These are phyloP conservation scores for Nemania sp. DNA, from an alignment of 2,329 filamentous ascomycete species.

Conservation along the genomic window DNA sequence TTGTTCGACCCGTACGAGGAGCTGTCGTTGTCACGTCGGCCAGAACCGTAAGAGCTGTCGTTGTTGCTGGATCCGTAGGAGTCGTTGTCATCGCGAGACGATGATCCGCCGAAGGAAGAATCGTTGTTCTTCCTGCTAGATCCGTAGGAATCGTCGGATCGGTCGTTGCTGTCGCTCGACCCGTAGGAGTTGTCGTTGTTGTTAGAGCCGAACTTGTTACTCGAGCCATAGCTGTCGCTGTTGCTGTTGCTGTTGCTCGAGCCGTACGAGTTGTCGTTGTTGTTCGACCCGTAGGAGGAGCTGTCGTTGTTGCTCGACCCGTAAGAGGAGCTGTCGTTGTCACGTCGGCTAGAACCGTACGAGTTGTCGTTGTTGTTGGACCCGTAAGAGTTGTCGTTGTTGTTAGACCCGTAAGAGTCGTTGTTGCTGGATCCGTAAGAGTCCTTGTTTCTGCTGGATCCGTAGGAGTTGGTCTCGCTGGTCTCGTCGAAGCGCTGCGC, in stretches of 20 bases:
- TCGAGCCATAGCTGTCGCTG: slow-evolving; percentile 30
- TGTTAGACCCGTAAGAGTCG: slow-evolving; percentile 17
- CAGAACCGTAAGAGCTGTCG: no score
- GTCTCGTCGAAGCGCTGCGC: slow-evolving; percentile 33
- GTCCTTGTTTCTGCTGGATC: slow-evolving; percentile 15
- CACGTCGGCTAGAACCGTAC: slow-evolving; percentile 26
- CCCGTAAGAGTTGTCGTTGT: slow-evolving; percentile 28
- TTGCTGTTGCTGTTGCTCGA: slow-evolving; percentile 14
- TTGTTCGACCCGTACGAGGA: slow-evolving; percentile 19
- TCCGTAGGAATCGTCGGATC: slow-evolving; percentile 19
- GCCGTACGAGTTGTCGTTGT: slow-evolving; percentile 16
- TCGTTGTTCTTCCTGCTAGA: slow-evolving; percentile 19
- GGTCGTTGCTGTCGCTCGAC: slow-evolving; percentile 21
- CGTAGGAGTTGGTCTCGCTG: no score
- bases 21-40: not conserved
- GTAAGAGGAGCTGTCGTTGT: slow-evolving; percentile 18
- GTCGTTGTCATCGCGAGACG: not conserved
- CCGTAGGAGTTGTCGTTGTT: slow-evolving; percentile 23
- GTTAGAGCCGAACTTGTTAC: slow-evolving; percentile 7
- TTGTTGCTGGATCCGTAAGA: slow-evolving; percentile 25
- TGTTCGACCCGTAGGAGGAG: slow-evolving; percentile 29
- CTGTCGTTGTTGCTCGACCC: slow-evolving; percentile 14
- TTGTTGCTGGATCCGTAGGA: slow-evolving; percentile 16
- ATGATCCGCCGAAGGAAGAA: slow-evolving; percentile 13
- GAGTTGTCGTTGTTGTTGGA: slow-evolving; percentile 14